A percentile compares a stretch with the other conserved stretches of the same genome.
Evolutionary conservation across 352 stramenopile species (phyloP).

Genomic region (Phytopythium mirpurense): DNA sequence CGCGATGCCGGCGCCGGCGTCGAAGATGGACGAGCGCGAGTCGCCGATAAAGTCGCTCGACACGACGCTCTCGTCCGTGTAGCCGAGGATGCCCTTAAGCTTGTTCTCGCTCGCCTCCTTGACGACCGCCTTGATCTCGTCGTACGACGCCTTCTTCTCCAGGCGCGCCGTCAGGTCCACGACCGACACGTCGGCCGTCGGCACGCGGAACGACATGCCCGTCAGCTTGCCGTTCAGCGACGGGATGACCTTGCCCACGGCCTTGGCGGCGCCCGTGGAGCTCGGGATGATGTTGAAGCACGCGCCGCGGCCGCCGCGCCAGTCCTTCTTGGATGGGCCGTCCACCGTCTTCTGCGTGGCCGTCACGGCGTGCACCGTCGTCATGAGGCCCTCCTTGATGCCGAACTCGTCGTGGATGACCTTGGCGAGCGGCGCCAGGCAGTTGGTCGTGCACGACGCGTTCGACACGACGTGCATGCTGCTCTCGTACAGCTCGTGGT

Average conservation of each 20-base stretch:
- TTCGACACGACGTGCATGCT: conserved; percentile 97
- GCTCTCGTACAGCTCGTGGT: conserved; percentile 93
- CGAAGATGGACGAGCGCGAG: conserved; percentile 12
- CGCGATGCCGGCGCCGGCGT: conserved; percentile 92
- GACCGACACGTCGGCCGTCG: conserved; percentile 51
- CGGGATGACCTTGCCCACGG: conserved; percentile 98
- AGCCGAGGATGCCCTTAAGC: conserved; percentile 97
- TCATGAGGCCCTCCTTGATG: conserved; percentile 98
- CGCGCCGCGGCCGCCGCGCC: conserved; percentile 58
- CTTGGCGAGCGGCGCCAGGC: conserved; percentile 97
- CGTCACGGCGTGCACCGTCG: conserved; percentile 98
- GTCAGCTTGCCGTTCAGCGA: conserved; percentile 91
- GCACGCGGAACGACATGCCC: conserved; percentile 90
- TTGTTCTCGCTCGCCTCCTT: conserved; percentile 92
- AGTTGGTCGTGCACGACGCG: conserved; percentile 99
- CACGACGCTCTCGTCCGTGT: conserved; percentile 96
- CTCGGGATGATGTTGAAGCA: conserved; percentile 99
- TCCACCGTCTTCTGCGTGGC: conserved; percentile 98
- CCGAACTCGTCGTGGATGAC: conserved; percentile 98
- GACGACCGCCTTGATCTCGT: conserved; percentile 96
- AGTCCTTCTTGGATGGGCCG: conserved; percentile 98
- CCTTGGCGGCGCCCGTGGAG: conserved; percentile 97
- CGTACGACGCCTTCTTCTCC: conserved; percentile 92
- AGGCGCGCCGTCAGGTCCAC: conserved; percentile 84
- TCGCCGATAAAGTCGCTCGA: conserved; percentile 94